Evolutionary conservation across 2,329 filamentous ascomycete genomes (phyloP), one percentile per base, ranked within the genome.

Genomic region (Colletotrichum sp.): DNA sequence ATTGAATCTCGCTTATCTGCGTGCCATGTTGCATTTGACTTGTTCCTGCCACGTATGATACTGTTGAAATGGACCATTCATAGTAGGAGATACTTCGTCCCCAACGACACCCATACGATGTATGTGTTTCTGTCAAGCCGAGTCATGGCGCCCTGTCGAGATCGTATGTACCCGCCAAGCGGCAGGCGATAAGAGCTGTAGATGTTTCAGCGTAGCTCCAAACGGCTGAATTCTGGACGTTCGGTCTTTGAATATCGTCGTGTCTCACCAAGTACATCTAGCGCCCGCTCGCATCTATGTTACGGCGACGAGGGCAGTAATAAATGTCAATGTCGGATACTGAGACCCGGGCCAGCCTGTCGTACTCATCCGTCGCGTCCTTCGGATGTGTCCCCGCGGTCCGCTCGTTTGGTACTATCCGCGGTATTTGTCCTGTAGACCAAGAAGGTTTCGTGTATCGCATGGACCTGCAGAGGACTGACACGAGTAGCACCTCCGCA

Each of bases 1-100:
- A 8, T 52, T 0, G 43, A 52, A 52, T 22, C 1, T 52, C 43
- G 10, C 16, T 13, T 25, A 2, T 0, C 6, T 52, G 1, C 12
- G n/a, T 0, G 12, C 3, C 10, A 13, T 52, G n/a, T 12, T 52
- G n/a, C 1, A 25, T 22, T 22, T n/a, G n/a, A 1, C 0, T 52
- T 13, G 2, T 22, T 52, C 43, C n/a, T 52, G 43, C n/a, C 10
- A 52, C n/a, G 43, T 22, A 52, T 13, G 10, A 5, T 0, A 1
- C 0, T 25, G n/a, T 13, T 12, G 0, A 52, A 22, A 10, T 13
- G 13, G n/a, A 12, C n/a, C 10, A 2, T 1, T 22, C n/a, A 22
- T 9, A 25, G 43, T 25, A 22, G n/a, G 0, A 22, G 10, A 10
- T 1, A 22, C 10, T 25, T 13, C 6, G n/a, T 22, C n/a, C 43